These are phyloP conservation scores for Leishmania major DNA, from an alignment of 208 protist genomes.

Conservation along the genomic window DNA sequence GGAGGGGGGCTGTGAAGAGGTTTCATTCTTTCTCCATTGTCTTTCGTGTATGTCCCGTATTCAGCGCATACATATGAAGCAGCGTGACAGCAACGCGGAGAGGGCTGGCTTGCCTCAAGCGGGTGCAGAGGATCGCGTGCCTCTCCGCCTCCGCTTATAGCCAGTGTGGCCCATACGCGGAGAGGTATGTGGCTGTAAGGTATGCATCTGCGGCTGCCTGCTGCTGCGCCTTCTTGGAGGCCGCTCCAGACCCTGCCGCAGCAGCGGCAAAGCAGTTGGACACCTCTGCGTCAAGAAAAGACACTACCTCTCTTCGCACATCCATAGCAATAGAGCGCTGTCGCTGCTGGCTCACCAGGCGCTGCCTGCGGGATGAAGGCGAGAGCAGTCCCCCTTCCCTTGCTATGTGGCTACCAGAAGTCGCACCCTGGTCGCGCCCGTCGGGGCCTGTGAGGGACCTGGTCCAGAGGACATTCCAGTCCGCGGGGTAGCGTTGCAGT, in stretches of 20 bases:
- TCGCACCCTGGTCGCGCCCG: background rate
- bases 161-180: background rate
- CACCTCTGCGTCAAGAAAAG: constrained; percentile 14
- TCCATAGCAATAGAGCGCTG: background rate
- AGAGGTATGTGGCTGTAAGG: constrained; percentile 13
- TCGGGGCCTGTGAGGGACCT: background rate
- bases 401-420: background rate
- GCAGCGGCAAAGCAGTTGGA: constrained; percentile 14
- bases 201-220: constrained; percentile 22
- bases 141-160: background rate
- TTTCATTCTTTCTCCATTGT: background rate
- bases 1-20: too few species aligned
- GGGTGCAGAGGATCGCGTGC: background rate
- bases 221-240: constrained; percentile 8
- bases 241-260: background rate
- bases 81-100: background rate
- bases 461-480: background rate
- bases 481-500: constrained; percentile 25
- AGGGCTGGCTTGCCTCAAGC: background rate
- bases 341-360: background rate
- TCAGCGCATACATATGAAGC: background rate
- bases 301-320: background rate
- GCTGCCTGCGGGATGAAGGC: background rate
- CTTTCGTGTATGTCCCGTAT: background rate
- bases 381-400: background rate